Evolutionary conservation across 352 stramenopile genomes (phyloP).

Genomic region (Phytophthora macrochlamydospora): DNA sequence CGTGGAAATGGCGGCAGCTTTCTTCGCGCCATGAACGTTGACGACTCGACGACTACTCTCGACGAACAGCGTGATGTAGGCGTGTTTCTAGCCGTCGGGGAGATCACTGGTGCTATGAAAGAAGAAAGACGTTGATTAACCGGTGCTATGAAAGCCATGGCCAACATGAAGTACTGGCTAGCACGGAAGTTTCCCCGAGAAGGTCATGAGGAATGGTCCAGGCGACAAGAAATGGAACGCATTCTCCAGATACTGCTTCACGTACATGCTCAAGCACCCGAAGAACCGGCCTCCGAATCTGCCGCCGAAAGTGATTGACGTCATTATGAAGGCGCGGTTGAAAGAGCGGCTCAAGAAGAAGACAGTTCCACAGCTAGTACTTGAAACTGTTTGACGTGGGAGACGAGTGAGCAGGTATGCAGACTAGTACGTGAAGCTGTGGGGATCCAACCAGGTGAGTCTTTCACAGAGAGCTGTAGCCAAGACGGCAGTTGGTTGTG

Average conservation of each 20-base stretch:
- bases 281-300: neutral
- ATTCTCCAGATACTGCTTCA: neutral
- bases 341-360: neutral
- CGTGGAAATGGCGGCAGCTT: no score
- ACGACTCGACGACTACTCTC: no score
- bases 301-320: neutral
- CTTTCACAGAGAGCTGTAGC: neutral
- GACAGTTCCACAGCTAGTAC: neutral
- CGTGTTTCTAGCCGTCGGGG: no score
- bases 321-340: neutral
- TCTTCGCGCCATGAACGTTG: no score
- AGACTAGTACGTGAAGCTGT: neutral
- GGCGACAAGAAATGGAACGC: neutral
- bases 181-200: neutral
- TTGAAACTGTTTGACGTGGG: neutral
- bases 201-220: neutral
- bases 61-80: no score
- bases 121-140: neutral
- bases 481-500: neutral
- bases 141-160: no score
- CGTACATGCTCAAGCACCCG: neutral
- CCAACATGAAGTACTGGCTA: no score
- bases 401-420: neutral
- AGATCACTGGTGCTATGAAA: neutral
- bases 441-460: constrained; percentile 3